Conservation (phyloP, 345 rosid genomes). For the Fremontodendron californicum region DNA sequence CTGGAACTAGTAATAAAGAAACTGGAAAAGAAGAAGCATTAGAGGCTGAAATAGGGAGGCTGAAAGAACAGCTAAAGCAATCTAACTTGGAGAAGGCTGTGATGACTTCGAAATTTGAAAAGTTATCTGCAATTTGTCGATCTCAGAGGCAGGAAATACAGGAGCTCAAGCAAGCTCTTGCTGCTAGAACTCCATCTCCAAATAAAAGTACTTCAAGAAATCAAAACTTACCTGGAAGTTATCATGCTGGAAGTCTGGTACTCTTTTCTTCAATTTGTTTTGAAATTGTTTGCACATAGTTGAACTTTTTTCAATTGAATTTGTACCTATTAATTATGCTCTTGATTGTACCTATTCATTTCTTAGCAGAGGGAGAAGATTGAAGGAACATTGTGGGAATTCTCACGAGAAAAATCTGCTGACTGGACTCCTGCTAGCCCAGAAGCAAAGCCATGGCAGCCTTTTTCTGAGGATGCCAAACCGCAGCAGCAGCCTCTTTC, state of each 20-base stretch:
- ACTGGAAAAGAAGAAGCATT: conserved; percentile 49
- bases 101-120: conserved; percentile 75
- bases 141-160: conserved; percentile 95
- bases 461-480: conserved; percentile 60
- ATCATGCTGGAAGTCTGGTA: conserved; percentile 46
- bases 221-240: conserved; percentile 43
- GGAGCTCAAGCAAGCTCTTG: conserved; percentile 85
- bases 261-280: not conserved
- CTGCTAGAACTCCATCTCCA: conserved; percentile 58
- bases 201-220: conserved; percentile 39
- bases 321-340: not conserved
- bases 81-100: conserved; percentile 70
- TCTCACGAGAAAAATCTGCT: conserved; percentile 46
- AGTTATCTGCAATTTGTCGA: conserved; percentile 91
- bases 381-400: conserved; percentile 11
- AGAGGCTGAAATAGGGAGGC: conserved; percentile 65
- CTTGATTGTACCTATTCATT: conserved; percentile 15
- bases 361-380: conserved; percentile 38
- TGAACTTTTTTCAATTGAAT: not conserved
- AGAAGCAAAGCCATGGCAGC: conserved; percentile 66
- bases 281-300: not conserved
- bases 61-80: conserved; percentile 72
- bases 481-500: conserved; percentile 38
- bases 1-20: conserved; percentile 28
- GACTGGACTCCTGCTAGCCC: conserved; percentile 46